Evolutionary conservation across 2,329 filamentous ascomycete species (phyloP), one percentile per base, ranked within the genome.

Genomic region (Fusarium sp.): DNA sequence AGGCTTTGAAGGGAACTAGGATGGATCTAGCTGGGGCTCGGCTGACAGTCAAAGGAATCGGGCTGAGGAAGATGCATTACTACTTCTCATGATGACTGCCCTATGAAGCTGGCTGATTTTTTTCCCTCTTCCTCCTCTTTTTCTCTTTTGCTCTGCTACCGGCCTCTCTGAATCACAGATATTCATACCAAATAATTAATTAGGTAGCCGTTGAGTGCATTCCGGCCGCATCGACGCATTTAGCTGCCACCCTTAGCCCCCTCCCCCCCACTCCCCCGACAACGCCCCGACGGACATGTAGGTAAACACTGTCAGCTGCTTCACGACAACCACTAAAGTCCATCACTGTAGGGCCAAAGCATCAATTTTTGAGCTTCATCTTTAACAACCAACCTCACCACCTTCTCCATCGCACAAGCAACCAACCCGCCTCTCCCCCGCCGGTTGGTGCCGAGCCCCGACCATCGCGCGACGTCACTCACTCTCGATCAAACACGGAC

Each of bases 381-480:
- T 22, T 45, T 45, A 45, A 45, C 6, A 25, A 45, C 20, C 20
- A 22, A 20, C 20, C 7, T 43, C 35, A 57, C 65, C 43, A 35
- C 30, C 27, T 50, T 20, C n/a, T 17, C 45, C 30, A 32, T 52
- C 45, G 33, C 17, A 47, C 30, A 37, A 9, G 61, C 59, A 56
- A 12, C 35, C 38, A 56, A 12, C 35, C 38, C 17, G 38, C 32
- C 22, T 27, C 27, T 59, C 68, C 71, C 65, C 72, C 50, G 47
- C 50, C 65, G 65, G 72, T 74, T 56, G 64, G 66, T 65, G 61
- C 72, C 72, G 72, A 74, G 69, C 68, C 71, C 71, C 65, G 57
- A 71, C 9, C 30, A 10, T 32, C 30, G 45, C 57, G 35, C 72
- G 57, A 74, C 72, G 72, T 74, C 72, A 74, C 71, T 73, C n/a